A percentile compares a stretch with the other conserved stretches of the same genome.
Conservation (phyloP, 208 protist species). For the Trypanosomatidae sp. region DNA sequence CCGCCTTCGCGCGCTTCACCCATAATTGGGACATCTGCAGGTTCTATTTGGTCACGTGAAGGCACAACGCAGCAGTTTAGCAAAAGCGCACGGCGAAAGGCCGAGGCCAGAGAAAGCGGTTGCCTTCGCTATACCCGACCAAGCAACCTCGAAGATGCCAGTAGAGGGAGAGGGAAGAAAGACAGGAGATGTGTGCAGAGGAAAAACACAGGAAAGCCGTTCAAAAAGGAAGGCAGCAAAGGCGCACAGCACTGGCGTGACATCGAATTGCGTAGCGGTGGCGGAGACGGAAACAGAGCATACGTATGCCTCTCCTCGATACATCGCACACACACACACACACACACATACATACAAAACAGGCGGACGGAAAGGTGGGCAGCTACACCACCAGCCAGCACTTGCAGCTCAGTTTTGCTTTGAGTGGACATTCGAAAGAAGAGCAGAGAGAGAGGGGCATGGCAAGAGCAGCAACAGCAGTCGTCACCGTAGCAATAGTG, state of each 20-base stretch:
- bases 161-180: background rate
- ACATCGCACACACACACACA: background rate
- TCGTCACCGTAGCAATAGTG: background rate
- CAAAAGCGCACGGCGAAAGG: background rate
- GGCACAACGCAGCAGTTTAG: background rate
- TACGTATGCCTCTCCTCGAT: background rate
- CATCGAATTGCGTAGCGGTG: background rate
- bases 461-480: background rate
- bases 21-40: constrained; percentile 79
- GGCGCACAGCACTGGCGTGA: background rate
- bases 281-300: background rate
- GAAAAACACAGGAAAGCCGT: background rate
- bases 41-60: background rate
- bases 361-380: background rate
- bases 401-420: background rate
- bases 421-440: background rate
- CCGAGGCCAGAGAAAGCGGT: background rate
- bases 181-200: too few species aligned
- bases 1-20: constrained; percentile 88
- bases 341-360: background rate
- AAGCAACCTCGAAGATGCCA: background rate
- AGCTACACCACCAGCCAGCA: background rate
- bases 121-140: background rate
- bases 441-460: background rate
- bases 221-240: background rate